Base-by-base conservation (phyloP, 495 filamentous ascomycete genomes). In the Xylaria grammica region DNA sequence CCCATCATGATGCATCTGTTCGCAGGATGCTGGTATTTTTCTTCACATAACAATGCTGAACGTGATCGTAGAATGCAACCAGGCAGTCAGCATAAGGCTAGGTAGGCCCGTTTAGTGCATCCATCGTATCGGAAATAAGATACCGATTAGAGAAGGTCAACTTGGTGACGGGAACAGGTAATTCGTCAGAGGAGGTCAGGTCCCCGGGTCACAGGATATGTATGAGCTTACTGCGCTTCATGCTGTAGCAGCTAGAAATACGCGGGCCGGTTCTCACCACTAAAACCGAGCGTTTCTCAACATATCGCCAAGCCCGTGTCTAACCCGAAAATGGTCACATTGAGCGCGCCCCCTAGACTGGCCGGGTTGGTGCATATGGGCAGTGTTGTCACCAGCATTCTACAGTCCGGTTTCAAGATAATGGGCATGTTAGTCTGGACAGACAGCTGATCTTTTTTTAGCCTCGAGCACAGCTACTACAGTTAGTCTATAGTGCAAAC, bases 121-220 rank as follows among this genome's bases (percentile, higher is more conserved):
- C 17, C 17, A 46, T 46, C 17, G 34, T 48, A n/a, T 61, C 22
- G 46, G 46, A 15, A 15, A 40, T 61, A 13, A 19, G 30, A 52
- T 51, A 13, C 58, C 46, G 45, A 40, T 61, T 61, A 3, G 17
- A 61, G 58, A 61, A 61, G 58, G 58, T 61, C 56, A 9, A 30
- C 19, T 46, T 48, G 42, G 6, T 46, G 42, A 13, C 9, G 6
- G 15, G 15, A 24, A 22, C 24, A 48, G n/a, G 9, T 46, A 34
- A 46, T 59, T 36, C 56, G 56, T 36, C 27, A 5, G 48, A 9
- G 42, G 20, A 10, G 56, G 56, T 59, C 56, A 59, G 56, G n/a
- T 58, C 8, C 15, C 2, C 22, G 24, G 40, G 56, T 59, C 56
- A 59, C 42, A 42, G 19, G 56, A 6, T 22, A 58, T 15, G 55